Conservation (phyloP, 2,329 filamentous ascomycete species). For the Trichoderma endophyticum region DNA sequence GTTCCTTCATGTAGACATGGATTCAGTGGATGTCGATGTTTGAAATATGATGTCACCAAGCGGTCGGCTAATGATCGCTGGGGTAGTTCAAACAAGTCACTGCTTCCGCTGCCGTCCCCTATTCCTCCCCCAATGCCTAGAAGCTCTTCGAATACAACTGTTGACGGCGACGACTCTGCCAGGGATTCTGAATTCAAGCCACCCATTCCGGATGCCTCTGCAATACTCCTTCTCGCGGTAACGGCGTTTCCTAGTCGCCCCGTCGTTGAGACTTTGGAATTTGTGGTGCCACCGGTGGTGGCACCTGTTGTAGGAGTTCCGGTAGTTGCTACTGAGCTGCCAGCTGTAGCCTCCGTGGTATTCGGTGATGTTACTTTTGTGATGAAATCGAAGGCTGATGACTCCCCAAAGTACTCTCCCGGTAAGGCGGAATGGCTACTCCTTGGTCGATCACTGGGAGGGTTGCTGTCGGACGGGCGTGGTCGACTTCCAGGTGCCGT, state of each 20-base stretch:
- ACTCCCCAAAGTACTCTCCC: slow-evolving; percentile 12
- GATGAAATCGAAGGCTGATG: slow-evolving; percentile 9
- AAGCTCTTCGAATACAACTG: slow-evolving; percentile 10
- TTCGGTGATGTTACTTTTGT: slow-evolving; percentile 12
- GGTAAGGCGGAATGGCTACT: slow-evolving; percentile 8
- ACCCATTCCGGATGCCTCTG: not conserved
- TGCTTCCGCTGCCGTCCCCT: slow-evolving; percentile 1
- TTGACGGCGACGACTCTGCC: slow-evolving; percentile 5
- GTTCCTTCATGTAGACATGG: slow-evolving; percentile 10
- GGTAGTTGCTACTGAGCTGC: not conserved
- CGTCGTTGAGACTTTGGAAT: not conserved
- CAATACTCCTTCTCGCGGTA: not conserved
- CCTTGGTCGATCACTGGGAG: not conserved
- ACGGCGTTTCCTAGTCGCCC: not conserved
- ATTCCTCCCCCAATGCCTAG: slow-evolving; percentile 4
- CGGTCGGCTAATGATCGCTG: slow-evolving; percentile 9
- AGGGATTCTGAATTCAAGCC: not conserved
- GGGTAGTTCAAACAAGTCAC: slow-evolving; percentile 8
- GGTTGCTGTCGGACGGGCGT: not conserved
- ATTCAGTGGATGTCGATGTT: slow-evolving; percentile 9
- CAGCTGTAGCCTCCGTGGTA: not conserved
- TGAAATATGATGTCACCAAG: slow-evolving; percentile 4
- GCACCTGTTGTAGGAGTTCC: not conserved
- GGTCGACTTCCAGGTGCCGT: not conserved
- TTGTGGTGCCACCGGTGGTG: not conserved